Evolutionary conservation across 805 yeast genomes (phyloP).

Genomic region (Pichia deserticola): DNA sequence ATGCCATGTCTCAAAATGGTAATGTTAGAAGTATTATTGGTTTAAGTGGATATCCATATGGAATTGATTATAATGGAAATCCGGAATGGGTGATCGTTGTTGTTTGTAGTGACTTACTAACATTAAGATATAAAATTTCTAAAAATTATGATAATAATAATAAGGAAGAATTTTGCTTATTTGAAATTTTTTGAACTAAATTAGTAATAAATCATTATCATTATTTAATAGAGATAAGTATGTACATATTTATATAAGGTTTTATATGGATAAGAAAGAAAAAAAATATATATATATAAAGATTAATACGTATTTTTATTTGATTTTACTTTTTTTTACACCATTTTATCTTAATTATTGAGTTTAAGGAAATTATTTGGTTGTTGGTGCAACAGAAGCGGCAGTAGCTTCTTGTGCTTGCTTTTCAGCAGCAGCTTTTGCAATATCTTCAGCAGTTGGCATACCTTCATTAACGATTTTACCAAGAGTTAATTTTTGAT

Average conservation of each 20-base stretch:
- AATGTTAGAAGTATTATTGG: slow-evolving; percentile 22
- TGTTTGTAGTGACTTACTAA: not conserved
- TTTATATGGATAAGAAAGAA: not conserved
- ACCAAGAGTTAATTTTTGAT: slow-evolving; percentile 76
- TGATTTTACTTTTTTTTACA: no score
- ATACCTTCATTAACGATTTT: slow-evolving; percentile 79
- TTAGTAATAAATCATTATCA: no score
- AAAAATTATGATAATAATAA: not conserved
- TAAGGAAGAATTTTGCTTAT: no score
- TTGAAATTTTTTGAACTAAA: not conserved
- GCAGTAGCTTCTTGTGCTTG: slow-evolving; percentile 7
- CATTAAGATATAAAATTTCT: not conserved
- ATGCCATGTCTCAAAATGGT: slow-evolving; percentile 15
- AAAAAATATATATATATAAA: no score
- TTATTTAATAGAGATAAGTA: no score
- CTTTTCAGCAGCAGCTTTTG: slow-evolving; percentile 28
- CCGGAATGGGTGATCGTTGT: slow-evolving; percentile 6
- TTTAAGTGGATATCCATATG: slow-evolving; percentile 6
- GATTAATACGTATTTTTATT: no score
- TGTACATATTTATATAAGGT: not conserved
- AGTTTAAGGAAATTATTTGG: not conserved
- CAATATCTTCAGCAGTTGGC: slow-evolving; percentile 64
- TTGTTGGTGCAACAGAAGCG: not conserved
- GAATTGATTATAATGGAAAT: slow-evolving; percentile 7
- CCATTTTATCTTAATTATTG: no score